A percentile compares a stretch with the other conserved stretches of the same genome.
Conservation (phyloP, 2,329 filamentous ascomycete genomes). For the Seiridium cupressi region DNA sequence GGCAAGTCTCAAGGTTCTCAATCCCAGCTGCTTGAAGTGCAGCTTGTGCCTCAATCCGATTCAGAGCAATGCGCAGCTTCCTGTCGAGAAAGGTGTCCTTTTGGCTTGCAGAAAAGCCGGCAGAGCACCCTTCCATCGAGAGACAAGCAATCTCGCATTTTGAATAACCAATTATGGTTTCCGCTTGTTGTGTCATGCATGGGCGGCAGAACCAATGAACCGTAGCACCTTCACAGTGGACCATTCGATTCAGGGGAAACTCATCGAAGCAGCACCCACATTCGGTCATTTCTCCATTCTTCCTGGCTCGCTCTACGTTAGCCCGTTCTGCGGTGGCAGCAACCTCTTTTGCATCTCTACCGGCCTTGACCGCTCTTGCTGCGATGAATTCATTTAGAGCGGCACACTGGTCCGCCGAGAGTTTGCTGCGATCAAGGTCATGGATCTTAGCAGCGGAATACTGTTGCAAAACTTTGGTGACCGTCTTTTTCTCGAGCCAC, state of each 20-base stretch:
- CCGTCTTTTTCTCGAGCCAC: conserved; percentile 28
- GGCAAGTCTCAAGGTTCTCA: conserved; percentile 72
- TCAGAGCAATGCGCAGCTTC: conserved; percentile 59
- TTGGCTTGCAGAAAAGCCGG: conserved; percentile 56
- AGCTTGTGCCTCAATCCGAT: conserved; percentile 69
- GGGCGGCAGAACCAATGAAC: conserved; percentile 68
- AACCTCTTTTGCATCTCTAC: conserved; percentile 21
- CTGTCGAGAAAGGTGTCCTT: conserved; percentile 56
- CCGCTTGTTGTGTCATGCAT: conserved; percentile 65
- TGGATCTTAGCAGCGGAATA: conserved; percentile 18
- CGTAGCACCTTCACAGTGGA: conserved; percentile 60
- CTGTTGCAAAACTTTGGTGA: conserved; percentile 13
- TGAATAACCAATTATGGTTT: conserved; percentile 66
- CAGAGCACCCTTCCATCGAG: conserved; percentile 64
- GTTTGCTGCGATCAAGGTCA: conserved; percentile 16
- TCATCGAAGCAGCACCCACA: conserved; percentile 75
- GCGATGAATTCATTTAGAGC: conserved; percentile 38
- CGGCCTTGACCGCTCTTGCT: conserved; percentile 28
- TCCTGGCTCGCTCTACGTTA: conserved; percentile 41
- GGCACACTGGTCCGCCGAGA: conserved; percentile 18
- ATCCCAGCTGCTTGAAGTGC: conserved; percentile 68
- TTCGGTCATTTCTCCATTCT: conserved; percentile 56
- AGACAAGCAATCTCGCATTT: conserved; percentile 70
- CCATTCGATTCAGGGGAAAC: conserved; percentile 63
- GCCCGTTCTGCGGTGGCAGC: conserved; percentile 27